Base-by-base conservation (phyloP, 1,139 yeast species). In the Candida labiduridarum region DNA sequence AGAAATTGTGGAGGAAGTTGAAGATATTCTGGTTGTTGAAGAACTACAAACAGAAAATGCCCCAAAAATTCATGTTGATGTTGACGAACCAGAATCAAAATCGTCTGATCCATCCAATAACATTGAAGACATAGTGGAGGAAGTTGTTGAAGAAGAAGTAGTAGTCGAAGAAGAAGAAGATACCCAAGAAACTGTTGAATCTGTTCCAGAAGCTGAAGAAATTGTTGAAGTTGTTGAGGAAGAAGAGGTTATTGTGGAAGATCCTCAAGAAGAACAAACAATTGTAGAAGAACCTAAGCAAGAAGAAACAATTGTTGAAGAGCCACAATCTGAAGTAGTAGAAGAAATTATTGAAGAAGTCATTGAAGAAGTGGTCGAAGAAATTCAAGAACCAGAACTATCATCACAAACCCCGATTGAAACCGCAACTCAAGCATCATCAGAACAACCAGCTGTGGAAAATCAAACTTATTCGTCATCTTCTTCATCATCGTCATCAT, bases 111-210 rank as follows among this genome's bases (percentile, higher is more conserved):
- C 47, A 41, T 44, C 47, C 12, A 25, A 36, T 41, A 49, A 31
- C 10, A 51, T 39, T 33, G 57, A 47, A 33, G 50, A 51, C 18
- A 41, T 42, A 14, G 48, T 44, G 42, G 55, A 38, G 35, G 42
- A 45, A 19, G 45, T 43, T 42, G 54, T 31, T 43, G 41, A 44
- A 10, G 49, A n/a, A 46, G 42, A 45, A 19, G 46, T 43, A 46
- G 44, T 43, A 18, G 30, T 18, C 22, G 33, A 35, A 9, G 25
- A 35, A 19, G 41, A 44, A 40, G 47, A 42, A 19, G 29, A 25
- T 25, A 25, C 10, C 29, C 35, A 45, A 33, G 42, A 41, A 18
- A 44, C n/a, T 8, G 43, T n/a, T 15, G 46, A 49, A 43, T 14
- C 47, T 38, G 19, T 19, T 41, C 43, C 16, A 41, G 50, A 44